Evolutionary conservation across 176 grass and related monocot genomes (phyloP).

Genomic region (Poa pratensis): DNA sequence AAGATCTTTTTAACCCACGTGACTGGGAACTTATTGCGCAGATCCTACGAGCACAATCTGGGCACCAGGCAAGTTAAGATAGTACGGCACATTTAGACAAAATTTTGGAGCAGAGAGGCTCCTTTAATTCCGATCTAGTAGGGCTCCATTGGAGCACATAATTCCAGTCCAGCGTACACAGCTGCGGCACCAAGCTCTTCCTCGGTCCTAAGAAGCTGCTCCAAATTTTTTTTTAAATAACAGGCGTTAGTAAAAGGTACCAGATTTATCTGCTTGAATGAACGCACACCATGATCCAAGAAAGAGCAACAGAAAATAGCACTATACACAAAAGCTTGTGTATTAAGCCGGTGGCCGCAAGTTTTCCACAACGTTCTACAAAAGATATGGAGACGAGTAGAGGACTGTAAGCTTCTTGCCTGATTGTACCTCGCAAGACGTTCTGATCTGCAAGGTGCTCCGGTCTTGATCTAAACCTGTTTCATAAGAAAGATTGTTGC

Average conservation of each 20-base stretch:
- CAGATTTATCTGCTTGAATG: too few species aligned
- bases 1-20: background rate
- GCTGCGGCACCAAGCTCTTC: slow-evolving; percentile 79
- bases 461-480: too few species aligned
- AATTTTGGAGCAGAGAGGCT: slow-evolving; percentile 16
- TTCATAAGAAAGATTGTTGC: too few species aligned
- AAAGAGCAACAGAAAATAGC: too few species aligned
- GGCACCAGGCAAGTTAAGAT: background rate
- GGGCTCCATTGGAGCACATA: slow-evolving; percentile 68
- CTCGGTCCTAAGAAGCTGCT: slow-evolving; percentile 88
- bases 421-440: too few species aligned
- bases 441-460: too few species aligned
- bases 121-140: slow-evolving; percentile 45
- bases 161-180: slow-evolving; percentile 75
- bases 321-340: too few species aligned
- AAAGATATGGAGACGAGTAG: too few species aligned
- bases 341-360: too few species aligned
- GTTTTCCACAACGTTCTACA: too few species aligned
- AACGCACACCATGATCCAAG: too few species aligned
- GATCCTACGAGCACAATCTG: background rate
- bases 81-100: background rate
- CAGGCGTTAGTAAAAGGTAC: background rate
- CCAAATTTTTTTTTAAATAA: background rate
- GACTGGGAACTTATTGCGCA: slow-evolving; percentile 40
- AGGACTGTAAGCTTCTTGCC: too few species aligned